Evolutionary conservation across 768 basidiomycete genomes (phyloP).

Genomic region (Sutorius australiensis): DNA sequence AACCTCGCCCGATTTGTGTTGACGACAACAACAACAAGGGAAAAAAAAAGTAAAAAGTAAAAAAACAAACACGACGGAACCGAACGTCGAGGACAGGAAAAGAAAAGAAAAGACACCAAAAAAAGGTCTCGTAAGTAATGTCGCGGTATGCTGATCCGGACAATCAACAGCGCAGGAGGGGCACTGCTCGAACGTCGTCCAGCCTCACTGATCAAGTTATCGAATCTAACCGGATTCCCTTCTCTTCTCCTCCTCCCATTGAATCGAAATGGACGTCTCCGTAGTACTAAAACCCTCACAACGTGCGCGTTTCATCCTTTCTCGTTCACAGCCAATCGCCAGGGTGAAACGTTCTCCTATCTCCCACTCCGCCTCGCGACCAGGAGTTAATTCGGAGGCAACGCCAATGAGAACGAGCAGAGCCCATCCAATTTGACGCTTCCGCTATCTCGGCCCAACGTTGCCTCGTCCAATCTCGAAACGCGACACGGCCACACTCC

Average conservation of each 20-base stretch:
- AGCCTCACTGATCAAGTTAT: background rate
- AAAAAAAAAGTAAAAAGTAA: background rate
- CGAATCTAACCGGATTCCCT: background rate
- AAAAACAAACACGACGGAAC: constrained; percentile 8
- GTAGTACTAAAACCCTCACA: too few species aligned
- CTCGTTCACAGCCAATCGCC: background rate
- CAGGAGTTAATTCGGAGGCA: background rate
- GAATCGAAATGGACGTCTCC: background rate
- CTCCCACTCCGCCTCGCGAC: constrained; percentile 2
- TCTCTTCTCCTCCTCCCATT: background rate
- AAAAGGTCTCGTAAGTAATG: constrained; percentile 2
- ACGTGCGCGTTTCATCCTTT: background rate
- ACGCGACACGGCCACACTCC: background rate
- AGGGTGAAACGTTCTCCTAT: background rate
- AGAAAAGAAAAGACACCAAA: too few species aligned
- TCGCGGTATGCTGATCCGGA: background rate
- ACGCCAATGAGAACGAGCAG: constrained; percentile 11
- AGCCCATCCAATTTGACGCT: background rate
- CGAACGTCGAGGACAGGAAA: constrained; percentile 3
- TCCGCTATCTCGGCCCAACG: constrained; percentile 1
- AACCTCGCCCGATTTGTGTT: background rate
- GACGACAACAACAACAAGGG: background rate
- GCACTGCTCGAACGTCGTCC: background rate
- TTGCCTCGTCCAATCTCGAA: background rate
- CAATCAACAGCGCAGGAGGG: background rate